Base-by-base conservation (phyloP, 176 grass and related monocot species). In the Dendrocalamus sinicus region DNA sequence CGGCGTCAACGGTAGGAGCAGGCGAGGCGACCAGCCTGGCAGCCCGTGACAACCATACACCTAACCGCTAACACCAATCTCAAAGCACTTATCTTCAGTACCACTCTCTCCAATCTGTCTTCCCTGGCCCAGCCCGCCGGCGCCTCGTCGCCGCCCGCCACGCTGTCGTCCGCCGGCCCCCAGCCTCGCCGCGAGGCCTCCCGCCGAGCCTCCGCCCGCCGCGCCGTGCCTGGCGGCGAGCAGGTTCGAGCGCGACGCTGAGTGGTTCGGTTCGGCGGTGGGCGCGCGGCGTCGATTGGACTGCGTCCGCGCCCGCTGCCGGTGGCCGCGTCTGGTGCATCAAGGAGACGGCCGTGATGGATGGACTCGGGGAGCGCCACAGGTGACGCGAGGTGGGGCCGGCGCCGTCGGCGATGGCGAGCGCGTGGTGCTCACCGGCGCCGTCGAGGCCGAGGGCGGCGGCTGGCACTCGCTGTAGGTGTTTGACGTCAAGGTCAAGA, bases 231-330 rank as follows among this genome's bases (percentile, higher is more conserved):
- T 86, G 0, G 96, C 91, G 4, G 82, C 93, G 1, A 89, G 91
- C 76, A 93, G 96, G 40, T 98, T 98, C 78, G 89, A 87, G 86
- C 85, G 86, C 64, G 92, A 89, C 35, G 88, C 82, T 1, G 91
- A 98, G 91, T 84, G 85, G 86, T 98, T 95, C 83, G 93, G 95
- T 70, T 84, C 70, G 2, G 78, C 80, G 0, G 23, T 44, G 2
- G 79, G 93, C n/a, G 79, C 73, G 58, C 95, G 96, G 96, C 65
- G 63, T n/a, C 8, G 85, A 9, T 70, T 91, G 0, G 89, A 91
- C 60, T 80, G 85, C 59, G 80, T 91, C 1, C 48, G 89, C 0
- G 85, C 0, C 89, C 91, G 3, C 83, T 91, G 9, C 83, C 86
- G 9, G 91, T 0, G 94, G 90, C 11, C 73, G 41, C 5, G 81